Percentiles rank a stretch among this genome's conserved stretches.
phyloP scores from a whole-genome alignment of 805 yeast species.

The Isabelozyma heimii region DNA sequence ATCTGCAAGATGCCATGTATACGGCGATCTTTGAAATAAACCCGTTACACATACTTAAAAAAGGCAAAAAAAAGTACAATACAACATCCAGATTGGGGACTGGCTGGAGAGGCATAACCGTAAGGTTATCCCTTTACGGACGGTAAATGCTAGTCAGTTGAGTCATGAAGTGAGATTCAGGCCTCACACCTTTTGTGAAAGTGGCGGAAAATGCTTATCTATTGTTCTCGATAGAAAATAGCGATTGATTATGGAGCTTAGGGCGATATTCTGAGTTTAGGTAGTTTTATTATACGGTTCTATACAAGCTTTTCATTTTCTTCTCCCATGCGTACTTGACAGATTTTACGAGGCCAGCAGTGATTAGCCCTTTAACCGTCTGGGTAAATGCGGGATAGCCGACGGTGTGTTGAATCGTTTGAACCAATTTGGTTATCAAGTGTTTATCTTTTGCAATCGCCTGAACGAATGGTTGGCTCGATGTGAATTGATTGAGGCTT shows the following conservation, averaged over 20 bases:
- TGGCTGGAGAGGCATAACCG: no score
- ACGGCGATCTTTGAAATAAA: neutral
- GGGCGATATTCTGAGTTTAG: no score
- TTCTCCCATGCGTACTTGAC: constrained; percentile 77
- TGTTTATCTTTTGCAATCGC: constrained; percentile 42
- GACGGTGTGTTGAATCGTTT: constrained; percentile 44
- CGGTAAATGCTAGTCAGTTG: no score
- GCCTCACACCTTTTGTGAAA: no score
- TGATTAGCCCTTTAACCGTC: constrained; percentile 75
- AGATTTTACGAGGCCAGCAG: constrained; percentile 79
- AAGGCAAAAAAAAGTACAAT: no score
- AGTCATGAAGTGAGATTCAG: no score
- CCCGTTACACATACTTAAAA: neutral
- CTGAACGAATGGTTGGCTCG: constrained; percentile 24
- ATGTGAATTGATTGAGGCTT: constrained; percentile 1
- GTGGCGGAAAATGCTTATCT: no score
- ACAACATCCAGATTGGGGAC: no score
- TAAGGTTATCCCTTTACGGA: no score
- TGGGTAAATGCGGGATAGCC: constrained; percentile 70
- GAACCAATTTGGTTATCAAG: constrained; percentile 15
- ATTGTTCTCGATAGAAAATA: no score
- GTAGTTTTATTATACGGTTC: neutral
- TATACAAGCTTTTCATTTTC: constrained; percentile 10
- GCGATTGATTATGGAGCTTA: no score
- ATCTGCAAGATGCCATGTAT: neutral